Evolutionary conservation across 192 early-diverging fungal species (phyloP).

Genomic region (Allomyces javanicus): DNA sequence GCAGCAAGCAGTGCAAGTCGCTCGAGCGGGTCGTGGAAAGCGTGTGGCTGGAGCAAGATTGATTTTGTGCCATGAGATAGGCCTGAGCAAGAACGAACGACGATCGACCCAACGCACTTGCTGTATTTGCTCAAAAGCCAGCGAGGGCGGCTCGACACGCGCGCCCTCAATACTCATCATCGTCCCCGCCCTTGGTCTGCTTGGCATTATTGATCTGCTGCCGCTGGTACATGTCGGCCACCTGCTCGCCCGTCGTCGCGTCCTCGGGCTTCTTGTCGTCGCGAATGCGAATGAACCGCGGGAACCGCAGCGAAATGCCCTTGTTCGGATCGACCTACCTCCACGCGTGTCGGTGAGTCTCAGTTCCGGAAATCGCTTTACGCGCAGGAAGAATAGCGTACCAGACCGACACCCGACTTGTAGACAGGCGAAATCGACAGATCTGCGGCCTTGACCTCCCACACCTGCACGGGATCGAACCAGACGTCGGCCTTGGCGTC

Average conservation of each 20-base stretch:
- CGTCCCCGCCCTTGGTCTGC: not conserved
- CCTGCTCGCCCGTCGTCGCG: constrained; percentile 78
- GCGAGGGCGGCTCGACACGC: not conserved
- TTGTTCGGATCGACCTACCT: constrained; percentile 49
- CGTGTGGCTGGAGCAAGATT: too few species aligned
- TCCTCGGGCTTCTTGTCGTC: constrained; percentile 90
- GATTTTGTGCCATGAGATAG: too few species aligned
- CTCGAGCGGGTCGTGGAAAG: too few species aligned
- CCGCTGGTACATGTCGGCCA: constrained; percentile 33
- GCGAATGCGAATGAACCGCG: constrained; percentile 80
- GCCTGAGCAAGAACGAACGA: too few species aligned
- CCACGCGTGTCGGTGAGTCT: too few species aligned
- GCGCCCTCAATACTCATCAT: not conserved
- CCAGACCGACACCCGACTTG: constrained; percentile 67
- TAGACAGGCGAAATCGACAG: constrained; percentile 89
- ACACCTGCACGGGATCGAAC: constrained; percentile 80
- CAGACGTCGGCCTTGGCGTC: constrained; percentile 89
- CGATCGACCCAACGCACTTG: too few species aligned
- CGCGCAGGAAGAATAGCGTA: constrained; percentile 12
- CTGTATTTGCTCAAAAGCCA: too few species aligned
- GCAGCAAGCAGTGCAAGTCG: too few species aligned
- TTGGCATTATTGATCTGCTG: constrained; percentile 19
- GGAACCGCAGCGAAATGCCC: constrained; percentile 93
- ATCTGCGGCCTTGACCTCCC: constrained; percentile 96
- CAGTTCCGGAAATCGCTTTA: too few species aligned